These are phyloP conservation scores for Fusarium vanettenii DNA, from an alignment of 2,329 filamentous ascomycete species.

Conservation along the genomic window DNA sequence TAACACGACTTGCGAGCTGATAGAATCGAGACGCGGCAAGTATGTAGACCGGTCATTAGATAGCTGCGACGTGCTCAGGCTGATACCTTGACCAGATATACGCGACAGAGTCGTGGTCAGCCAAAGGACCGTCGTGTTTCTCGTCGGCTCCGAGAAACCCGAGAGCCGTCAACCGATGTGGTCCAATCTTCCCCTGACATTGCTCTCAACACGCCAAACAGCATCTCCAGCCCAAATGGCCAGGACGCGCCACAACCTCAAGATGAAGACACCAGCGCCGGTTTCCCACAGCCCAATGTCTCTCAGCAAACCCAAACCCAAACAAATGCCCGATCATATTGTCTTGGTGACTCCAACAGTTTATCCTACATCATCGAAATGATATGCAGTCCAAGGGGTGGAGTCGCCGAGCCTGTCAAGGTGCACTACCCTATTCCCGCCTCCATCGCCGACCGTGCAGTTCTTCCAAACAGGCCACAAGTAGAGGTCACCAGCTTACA, in stretches of 20 bases:
- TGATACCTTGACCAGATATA: constrained; percentile 1
- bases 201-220: not conserved
- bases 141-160: not conserved
- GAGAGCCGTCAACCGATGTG: not conserved
- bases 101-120: not conserved
- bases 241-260: accelerated
- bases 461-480: constrained; percentile 1
- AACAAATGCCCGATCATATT: constrained; percentile 6
- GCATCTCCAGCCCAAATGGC: not conserved
- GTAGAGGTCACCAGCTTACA: constrained; percentile 7
- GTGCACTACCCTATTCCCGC: constrained; percentile 36
- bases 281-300: not conserved
- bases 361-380: constrained; percentile 36
- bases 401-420: constrained; percentile 32
- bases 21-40: constrained; percentile 34
- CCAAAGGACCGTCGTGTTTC: constrained; percentile 2
- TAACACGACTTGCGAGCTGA: constrained; percentile 23
- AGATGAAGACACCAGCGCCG: accelerated
- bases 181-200: not conserved
- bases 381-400: constrained; percentile 24
- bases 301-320: not conserved
- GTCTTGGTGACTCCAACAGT: constrained; percentile 27
- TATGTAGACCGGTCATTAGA: not conserved
- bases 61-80: not conserved
- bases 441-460: constrained; percentile 23